Conservation (phyloP, 1,284 basidiomycete species). For the Pseudozyma tsukubaensis region DNA sequence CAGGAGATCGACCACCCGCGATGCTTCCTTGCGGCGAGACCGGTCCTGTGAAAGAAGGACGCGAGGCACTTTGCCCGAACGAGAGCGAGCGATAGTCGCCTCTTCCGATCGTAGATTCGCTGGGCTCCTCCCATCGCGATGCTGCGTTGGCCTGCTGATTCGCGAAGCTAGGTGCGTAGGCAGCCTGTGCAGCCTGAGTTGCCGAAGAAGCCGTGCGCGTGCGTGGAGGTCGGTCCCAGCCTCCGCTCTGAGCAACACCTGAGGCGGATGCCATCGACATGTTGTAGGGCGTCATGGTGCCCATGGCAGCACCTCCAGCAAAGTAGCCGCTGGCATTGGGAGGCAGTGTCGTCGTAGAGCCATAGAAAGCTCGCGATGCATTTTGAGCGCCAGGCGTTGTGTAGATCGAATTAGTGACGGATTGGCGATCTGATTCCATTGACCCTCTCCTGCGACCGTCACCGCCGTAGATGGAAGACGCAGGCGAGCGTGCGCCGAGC, state of each 20-base stretch:
- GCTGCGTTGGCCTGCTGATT: constrained; percentile 25
- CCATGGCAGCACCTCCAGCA: constrained; percentile 23
- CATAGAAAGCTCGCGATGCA: constrained; percentile 47
- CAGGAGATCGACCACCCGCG: constrained; percentile 10
- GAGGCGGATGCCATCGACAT: constrained; percentile 27
- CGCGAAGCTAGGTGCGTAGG: constrained; percentile 43
- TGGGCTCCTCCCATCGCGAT: constrained; percentile 31
- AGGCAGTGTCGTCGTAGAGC: constrained; percentile 37
- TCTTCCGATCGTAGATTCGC: constrained; percentile 31
- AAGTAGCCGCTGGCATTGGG: constrained; percentile 40
- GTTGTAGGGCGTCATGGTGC: constrained; percentile 39
- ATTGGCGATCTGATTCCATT: constrained; percentile 58
- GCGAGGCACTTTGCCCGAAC: constrained; percentile 32
- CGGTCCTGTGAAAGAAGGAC: constrained; percentile 31
- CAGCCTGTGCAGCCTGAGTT: constrained; percentile 59
- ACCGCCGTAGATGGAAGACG: constrained; percentile 58
- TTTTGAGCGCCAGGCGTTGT: constrained; percentile 43
- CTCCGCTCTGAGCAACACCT: constrained; percentile 5
- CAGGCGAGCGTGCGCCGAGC: constrained; percentile 43
- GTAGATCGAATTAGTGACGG: constrained; percentile 58
- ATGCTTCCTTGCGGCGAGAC: constrained; percentile 48
- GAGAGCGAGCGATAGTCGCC: constrained; percentile 52
- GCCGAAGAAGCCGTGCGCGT: constrained; percentile 54
- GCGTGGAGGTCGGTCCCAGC: constrained; percentile 50
- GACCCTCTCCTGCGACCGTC: constrained; percentile 50